These are phyloP conservation scores for Candida stauntonica DNA, from an alignment of 805 yeast species.

Conservation along the genomic window DNA sequence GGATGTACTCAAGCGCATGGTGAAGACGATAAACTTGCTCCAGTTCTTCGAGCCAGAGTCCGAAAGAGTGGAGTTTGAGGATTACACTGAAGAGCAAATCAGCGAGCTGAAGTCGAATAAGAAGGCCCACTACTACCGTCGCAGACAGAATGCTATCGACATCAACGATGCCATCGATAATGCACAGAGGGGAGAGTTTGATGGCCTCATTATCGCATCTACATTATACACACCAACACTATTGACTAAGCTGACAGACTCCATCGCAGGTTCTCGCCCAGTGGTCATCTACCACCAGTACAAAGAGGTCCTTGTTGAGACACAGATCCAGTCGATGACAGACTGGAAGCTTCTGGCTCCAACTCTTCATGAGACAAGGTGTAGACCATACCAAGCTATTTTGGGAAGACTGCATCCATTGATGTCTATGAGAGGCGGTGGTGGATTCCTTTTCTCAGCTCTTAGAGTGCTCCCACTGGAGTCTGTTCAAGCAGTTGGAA, in stretches of 20 bases:
- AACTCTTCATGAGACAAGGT: slow-evolving; percentile 73
- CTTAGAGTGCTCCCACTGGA: slow-evolving; percentile 72
- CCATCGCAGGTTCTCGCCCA: slow-evolving; percentile 81
- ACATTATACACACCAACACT: slow-evolving; percentile 67
- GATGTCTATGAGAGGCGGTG: slow-evolving; percentile 91
- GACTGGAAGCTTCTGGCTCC: slow-evolving; percentile 80
- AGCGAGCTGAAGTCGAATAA: slow-evolving; percentile 53
- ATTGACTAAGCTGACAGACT: slow-evolving; percentile 56
- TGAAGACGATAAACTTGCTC: slow-evolving; percentile 68
- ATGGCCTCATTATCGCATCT: slow-evolving; percentile 69
- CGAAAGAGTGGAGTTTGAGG: slow-evolving; percentile 41
- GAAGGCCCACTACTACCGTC: slow-evolving; percentile 62
- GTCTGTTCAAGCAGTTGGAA: slow-evolving; percentile 67
- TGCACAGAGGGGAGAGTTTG: slow-evolving; percentile 54
- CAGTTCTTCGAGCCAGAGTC: slow-evolving; percentile 78
- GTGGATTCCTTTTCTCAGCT: slow-evolving; percentile 82
- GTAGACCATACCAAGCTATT: slow-evolving; percentile 84
- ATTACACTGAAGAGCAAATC: slow-evolving; percentile 48
- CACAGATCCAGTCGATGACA: slow-evolving; percentile 60
- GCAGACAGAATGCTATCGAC: slow-evolving; percentile 52
- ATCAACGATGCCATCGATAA: slow-evolving; percentile 42
- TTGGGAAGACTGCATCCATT: slow-evolving; percentile 93
- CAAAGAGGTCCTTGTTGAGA: slow-evolving; percentile 74
- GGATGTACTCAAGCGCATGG: slow-evolving; percentile 46
- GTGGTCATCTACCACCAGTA: slow-evolving; percentile 75